Evolutionary conservation across 129 eudicot genomes (phyloP).

Genomic region (Escallonia herrerae): DNA sequence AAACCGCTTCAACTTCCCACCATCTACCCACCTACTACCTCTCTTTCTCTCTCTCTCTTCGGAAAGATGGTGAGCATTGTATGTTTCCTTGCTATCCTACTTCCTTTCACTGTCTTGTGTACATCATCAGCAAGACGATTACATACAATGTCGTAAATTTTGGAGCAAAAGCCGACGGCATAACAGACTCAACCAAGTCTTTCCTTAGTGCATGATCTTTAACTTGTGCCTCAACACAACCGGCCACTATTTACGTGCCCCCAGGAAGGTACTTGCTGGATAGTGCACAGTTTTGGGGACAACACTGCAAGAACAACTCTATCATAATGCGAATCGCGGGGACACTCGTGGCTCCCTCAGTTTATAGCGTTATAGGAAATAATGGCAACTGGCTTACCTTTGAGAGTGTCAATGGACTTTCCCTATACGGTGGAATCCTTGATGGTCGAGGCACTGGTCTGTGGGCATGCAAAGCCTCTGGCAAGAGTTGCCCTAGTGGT

Average conservation of each 20-base stretch:
- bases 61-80: no score
- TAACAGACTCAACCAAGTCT: not conserved
- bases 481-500: no score
- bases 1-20: no score
- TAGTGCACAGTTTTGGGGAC: not conserved
- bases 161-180: slow-evolving; percentile 1
- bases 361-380: slow-evolving; percentile 1
- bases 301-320: not conserved
- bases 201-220: slow-evolving; percentile 1
- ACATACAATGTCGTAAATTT: no score
- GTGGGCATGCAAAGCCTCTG: no score
- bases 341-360: slow-evolving; percentile 3
- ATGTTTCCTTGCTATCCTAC: no score
- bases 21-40: no score
- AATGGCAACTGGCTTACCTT: not conserved
- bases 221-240: slow-evolving; percentile 2
- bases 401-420: not conserved
- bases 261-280: slow-evolving; percentile 8
- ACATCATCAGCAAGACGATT: no score
- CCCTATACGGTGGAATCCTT: no score
- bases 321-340: slow-evolving; percentile 3
- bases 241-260: slow-evolving; percentile 15
- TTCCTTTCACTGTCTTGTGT: no score
- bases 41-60: no score
- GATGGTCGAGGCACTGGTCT: no score